Evolutionary conservation across 1,139 yeast species (phyloP).

Genomic region (Protomyces lactucae-debilis): DNA sequence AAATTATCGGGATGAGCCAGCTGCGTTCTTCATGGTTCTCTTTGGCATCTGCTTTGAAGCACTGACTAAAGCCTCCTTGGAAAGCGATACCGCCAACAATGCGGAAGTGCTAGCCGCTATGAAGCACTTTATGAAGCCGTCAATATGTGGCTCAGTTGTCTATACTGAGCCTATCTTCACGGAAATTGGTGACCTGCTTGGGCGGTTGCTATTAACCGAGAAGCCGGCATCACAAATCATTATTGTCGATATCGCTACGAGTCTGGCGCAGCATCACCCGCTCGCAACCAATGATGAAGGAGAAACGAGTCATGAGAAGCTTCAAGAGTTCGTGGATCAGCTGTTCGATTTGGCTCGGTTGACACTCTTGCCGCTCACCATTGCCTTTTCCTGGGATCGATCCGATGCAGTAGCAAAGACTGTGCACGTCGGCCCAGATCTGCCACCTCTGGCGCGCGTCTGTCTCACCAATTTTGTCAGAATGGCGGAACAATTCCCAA

Average conservation of each 20-base stretch:
- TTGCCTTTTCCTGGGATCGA: constrained; percentile 55
- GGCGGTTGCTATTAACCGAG: constrained; percentile 61
- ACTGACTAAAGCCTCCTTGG: constrained; percentile 41
- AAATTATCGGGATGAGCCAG: constrained; percentile 51
- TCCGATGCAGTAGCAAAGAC: constrained; percentile 45
- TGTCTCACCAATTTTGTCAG: constrained; percentile 48
- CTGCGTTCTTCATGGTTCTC: constrained; percentile 71
- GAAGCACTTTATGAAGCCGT: constrained; percentile 53
- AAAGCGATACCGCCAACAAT: constrained; percentile 34
- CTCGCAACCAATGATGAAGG: constrained; percentile 20
- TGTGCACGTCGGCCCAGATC: constrained; percentile 36
- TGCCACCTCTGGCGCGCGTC: constrained; percentile 43
- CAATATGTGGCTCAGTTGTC: constrained; percentile 55
- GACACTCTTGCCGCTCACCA: constrained; percentile 60
- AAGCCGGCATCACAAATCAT: constrained; percentile 30
- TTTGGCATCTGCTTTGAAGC: constrained; percentile 83
- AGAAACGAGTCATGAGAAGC: constrained; percentile 36
- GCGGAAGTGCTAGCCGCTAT: constrained; percentile 52
- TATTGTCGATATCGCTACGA: constrained; percentile 30
- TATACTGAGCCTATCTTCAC: constrained; percentile 66
- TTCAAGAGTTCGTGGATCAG: constrained; percentile 64
- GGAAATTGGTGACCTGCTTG: constrained; percentile 72
- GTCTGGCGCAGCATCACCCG: constrained; percentile 39
- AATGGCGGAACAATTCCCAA: constrained; percentile 62
- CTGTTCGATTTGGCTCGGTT: constrained; percentile 74